Percentiles rank a stretch among this genome's conserved stretches.
These are phyloP conservation scores for Inonotus hispidus DNA, from an alignment of 1,284 basidiomycete genomes.

Conservation along the genomic window DNA sequence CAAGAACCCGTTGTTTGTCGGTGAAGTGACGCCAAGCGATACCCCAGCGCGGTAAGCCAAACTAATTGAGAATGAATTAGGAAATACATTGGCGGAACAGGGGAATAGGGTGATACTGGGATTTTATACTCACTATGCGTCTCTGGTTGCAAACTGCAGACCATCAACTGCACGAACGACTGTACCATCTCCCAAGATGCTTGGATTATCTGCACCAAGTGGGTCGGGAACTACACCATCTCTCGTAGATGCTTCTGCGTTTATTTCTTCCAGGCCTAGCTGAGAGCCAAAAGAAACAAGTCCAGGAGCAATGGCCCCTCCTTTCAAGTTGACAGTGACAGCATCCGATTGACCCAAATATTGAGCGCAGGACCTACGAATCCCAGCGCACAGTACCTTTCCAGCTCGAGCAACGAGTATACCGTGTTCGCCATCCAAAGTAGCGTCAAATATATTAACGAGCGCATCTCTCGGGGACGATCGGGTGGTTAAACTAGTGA, in stretches of 20 bases:
- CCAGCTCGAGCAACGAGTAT: conserved; percentile 40
- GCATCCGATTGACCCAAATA: background rate
- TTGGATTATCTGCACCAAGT: conserved; percentile 39
- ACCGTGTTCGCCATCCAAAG: conserved; percentile 25
- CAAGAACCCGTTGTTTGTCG: conserved; percentile 50
- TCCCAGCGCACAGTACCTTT: conserved; percentile 33
- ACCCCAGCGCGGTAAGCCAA: conserved; percentile 58
- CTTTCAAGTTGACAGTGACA: conserved; percentile 24
- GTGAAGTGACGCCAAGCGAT: conserved; percentile 56
- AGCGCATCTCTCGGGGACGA: conserved; percentile 24
- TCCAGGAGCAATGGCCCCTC: conserved; percentile 20
- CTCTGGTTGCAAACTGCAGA: conserved; percentile 63
- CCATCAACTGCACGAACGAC: conserved; percentile 71
- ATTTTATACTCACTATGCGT: conserved; percentile 74
- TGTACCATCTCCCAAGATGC: conserved; percentile 38
- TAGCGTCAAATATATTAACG: conserved; percentile 24
- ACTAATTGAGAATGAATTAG: conserved; percentile 30
- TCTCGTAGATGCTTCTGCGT: conserved; percentile 55
- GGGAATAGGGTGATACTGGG: too few relatives aligned
- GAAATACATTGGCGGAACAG: conserved; percentile 18
- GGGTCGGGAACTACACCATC: conserved; percentile 60
- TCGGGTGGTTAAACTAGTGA: conserved; percentile 43
- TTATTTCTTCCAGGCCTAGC: conserved; percentile 37
- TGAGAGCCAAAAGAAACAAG: conserved; percentile 20
- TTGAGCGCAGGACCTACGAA: conserved; percentile 31